Percentiles rank a stretch among this genome's conserved stretches.
These are phyloP conservation scores for Sugiyamaella boreocaroliniensis DNA, from an alignment of 805 yeast species.

Conservation along the genomic window DNA sequence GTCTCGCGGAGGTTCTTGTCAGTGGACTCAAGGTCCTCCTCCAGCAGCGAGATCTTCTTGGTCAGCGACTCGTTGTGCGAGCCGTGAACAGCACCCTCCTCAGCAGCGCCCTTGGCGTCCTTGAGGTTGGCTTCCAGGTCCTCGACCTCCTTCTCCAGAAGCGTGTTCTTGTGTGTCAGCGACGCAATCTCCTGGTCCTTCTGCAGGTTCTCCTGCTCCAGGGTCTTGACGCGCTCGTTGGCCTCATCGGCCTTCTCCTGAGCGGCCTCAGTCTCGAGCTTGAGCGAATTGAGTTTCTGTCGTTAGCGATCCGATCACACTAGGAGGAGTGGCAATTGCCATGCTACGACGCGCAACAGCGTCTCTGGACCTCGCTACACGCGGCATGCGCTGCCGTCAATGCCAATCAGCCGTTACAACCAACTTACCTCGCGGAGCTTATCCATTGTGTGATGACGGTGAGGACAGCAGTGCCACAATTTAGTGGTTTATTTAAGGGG, in stretches of 20 bases:
- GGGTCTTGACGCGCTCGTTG: constrained; percentile 68
- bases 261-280: constrained; percentile 94
- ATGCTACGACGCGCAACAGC: too few species aligned
- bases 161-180: constrained; percentile 83
- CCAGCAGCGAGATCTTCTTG: constrained; percentile 82
- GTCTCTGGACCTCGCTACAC: too few species aligned
- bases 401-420: not conserved
- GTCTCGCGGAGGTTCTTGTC: constrained; percentile 89
- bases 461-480: not conserved
- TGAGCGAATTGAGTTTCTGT: constrained; percentile 80
- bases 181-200: constrained; percentile 95
- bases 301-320: not conserved
- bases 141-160: constrained; percentile 72
- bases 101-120: constrained; percentile 79
- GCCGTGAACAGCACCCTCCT: constrained; percentile 82
- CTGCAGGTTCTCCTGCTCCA: constrained; percentile 86
- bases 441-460: constrained; percentile 34
- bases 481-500: not conserved
- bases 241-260: constrained; percentile 94
- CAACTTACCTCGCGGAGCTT: constrained; percentile 44
- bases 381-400: too few species aligned
- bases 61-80: constrained; percentile 85
- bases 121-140: constrained; percentile 66
- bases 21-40: constrained; percentile 84
- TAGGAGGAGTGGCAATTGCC: not conserved